A percentile compares a stretch with the other conserved stretches of the same genome.
Evolutionary conservation across 768 basidiomycete species (phyloP).

Genomic region (Xerocomus potaroensis): DNA sequence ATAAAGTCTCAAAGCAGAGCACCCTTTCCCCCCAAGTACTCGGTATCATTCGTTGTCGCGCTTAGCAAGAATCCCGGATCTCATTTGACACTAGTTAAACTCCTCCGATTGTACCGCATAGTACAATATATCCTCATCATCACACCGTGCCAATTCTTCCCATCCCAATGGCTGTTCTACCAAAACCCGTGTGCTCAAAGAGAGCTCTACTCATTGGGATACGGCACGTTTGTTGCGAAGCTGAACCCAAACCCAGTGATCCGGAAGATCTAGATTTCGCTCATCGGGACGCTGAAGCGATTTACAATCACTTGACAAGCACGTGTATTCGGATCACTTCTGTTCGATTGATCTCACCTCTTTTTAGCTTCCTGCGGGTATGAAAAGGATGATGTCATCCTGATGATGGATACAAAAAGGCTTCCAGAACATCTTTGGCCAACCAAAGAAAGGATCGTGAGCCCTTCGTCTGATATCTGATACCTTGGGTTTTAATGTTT

Average conservation of each 20-base stretch:
- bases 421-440: constrained; percentile 35
- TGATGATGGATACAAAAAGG: constrained; percentile 38
- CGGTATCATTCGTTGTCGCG: too few species aligned
- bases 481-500: too few species aligned
- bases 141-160: too few species aligned
- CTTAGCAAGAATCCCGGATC: too few species aligned
- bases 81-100: too few species aligned
- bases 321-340: neutral
- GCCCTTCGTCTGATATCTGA: too few species aligned
- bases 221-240: constrained; percentile 5
- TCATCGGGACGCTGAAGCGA: constrained; percentile 16
- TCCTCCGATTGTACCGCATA: neutral
- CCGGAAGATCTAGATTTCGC: constrained; percentile 10
- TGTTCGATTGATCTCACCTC: constrained; percentile 1
- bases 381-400: constrained; percentile 34
- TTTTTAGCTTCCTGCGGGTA: constrained; percentile 37
- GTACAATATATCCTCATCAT: neutral
- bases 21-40: too few species aligned
- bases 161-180: neutral
- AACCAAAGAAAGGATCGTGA: constrained; percentile 42
- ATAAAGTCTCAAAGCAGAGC: too few species aligned
- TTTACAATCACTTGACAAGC: constrained; percentile 18
- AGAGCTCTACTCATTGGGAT: constrained; percentile 21
- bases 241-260: neutral
- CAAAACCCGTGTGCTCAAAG: constrained; percentile 3